Evolutionary conservation across 2,329 filamentous ascomycete species (phyloP), one percentile per base, ranked within the genome.

Genomic region (Aspergillus oerlinghausenensis): DNA sequence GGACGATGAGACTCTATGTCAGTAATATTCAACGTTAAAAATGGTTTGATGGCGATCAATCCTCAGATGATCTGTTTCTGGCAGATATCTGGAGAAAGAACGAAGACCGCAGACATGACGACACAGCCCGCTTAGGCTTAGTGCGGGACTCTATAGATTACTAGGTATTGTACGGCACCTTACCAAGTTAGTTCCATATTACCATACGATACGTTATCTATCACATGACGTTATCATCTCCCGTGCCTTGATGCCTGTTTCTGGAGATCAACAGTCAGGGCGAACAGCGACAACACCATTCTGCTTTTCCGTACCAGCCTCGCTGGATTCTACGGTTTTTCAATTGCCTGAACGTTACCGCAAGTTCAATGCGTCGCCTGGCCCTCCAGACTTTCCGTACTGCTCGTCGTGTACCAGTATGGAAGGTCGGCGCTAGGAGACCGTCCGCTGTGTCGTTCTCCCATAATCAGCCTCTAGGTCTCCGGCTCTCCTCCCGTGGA

Each of bases 301-400:
- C 43, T 17, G 19, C 23, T n/a, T 21, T 26, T n/a, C 29, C 53
- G n/a, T 55, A 47, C 51, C 56, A 57, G 55, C 51, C 19, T 48
- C 28, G 60, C 56, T 59, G 56, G 52, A 52, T 49, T 49, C 48
- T 35, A 50, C 49, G 49, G 52, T 51, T 55, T 23, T 47, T 53
- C 50, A 25, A 42, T 49, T 50, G 47, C 55, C 47, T 52, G 48
- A 48, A 26, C 17, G 19, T 11, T 23, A 28, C 51, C 42, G 55
- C 62, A 61, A 58, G 56, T 67, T 63, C 67, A 73, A 81, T 81
- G 79, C 77, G 77, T 75, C 76, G 74, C 69, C 77, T 72, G 66
- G 73, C 72, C 62, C 60, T 75, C 54, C 75, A 79, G 60, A 74
- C 73, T 59, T 73, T 79, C 65, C 77, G 77, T 68, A 75, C 77